Base-by-base conservation (phyloP, 129 eudicot genomes). In the Flaveria brownii region DNA sequence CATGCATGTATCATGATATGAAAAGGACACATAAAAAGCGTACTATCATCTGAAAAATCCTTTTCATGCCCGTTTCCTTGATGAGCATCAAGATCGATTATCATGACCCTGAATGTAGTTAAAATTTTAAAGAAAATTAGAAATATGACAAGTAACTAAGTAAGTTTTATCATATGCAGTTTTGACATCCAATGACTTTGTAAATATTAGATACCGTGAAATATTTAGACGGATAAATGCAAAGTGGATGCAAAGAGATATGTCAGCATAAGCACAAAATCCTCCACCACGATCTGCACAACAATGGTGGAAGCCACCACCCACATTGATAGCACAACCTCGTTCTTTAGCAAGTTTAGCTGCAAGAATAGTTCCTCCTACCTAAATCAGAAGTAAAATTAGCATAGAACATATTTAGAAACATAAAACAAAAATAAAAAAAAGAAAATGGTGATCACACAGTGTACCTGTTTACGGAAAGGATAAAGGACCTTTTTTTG, bases 291-390 rank as follows among this genome's bases (percentile, higher is more conserved):
- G 79, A 22, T 78, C 80, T 42, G 97, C 96, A 82, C 90, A 91
- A 76, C 97, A 94, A 22, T 91, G 97, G 86, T 91, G 98, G 70
- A 94, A 94, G 9, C 98, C 98, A 73, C 98, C 98, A 76, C 98
- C 98, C 30, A 94, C 96, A 80, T 94, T 91, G 52, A 94, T 94
- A 33, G 98, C 93, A 92, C 93, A 91, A 39, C 98, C 97, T 73
- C 90, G 81, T 70, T 94, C 98, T 80, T 86, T 94, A 39, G 98
- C 98, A 54, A 94, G 91, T 83, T 94, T 94, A 47, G 93, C 96
- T 3, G 97, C 97, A 62, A 94, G 84, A 79, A 94, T 81, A 64
- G 91, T 88, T 45, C 98, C 98, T 78, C 98, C 98, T 46, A 94
- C 97, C 97, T 89, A 72, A 45, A 80, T 47, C 14, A 28, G 18